Conservation (phyloP, 1,139 yeast species). For the Hemisphaericaspora xylofermentans region DNA sequence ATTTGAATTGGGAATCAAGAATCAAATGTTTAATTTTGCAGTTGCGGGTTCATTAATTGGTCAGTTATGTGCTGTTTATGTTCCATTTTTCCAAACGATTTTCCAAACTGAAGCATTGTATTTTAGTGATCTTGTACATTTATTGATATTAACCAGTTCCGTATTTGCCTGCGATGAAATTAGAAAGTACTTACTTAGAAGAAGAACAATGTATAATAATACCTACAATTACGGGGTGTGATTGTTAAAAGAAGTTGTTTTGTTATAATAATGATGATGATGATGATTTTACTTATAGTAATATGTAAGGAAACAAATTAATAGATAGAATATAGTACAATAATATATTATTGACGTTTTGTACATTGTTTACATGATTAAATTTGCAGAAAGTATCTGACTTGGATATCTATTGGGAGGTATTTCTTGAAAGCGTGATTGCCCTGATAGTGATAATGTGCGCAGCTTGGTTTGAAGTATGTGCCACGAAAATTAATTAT, state of each 20-base stretch:
- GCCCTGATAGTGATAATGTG: too few species aligned
- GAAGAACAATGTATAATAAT: conserved; percentile 11
- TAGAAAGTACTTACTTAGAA: conserved; percentile 45
- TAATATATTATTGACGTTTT: too few species aligned
- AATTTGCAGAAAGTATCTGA: too few species aligned
- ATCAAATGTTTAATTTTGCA: conserved; percentile 89
- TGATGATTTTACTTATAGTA: not conserved
- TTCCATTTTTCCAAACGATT: conserved; percentile 85
- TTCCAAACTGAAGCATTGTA: conserved; percentile 92
- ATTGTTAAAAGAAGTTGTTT: not conserved
- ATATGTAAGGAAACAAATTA: not conserved
- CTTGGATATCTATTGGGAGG: too few species aligned
- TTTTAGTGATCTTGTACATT: conserved; percentile 62
- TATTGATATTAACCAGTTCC: conserved; percentile 65
- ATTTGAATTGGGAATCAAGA: conserved; percentile 71
- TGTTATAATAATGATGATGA: not conserved
- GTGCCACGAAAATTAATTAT: too few species aligned
- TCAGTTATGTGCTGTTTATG: conserved; percentile 89
- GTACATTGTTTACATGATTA: too few species aligned
- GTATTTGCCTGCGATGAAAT: conserved; percentile 85
- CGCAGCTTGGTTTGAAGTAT: too few species aligned
- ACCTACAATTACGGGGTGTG: conserved; percentile 12
- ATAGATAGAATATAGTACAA: not conserved
- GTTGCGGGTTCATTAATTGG: conserved; percentile 88
- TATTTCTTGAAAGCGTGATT: too few species aligned